phyloP scores from a whole-genome alignment of 2,329 filamentous ascomycete species.

The Graphilbum sp. region DNA sequence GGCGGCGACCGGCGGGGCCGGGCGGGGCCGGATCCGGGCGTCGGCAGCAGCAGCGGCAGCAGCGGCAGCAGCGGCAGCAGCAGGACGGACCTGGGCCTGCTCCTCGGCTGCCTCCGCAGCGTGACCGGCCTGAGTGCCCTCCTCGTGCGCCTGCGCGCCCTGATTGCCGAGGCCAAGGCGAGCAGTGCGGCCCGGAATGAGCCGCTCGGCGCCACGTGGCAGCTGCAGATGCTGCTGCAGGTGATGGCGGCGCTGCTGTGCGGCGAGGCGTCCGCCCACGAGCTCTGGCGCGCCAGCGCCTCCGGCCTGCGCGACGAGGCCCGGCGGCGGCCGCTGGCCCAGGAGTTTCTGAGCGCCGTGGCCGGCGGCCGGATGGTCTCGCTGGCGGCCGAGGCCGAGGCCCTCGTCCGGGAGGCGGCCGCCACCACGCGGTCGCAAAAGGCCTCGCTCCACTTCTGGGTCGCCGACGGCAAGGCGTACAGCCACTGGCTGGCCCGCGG shows the following conservation, averaged over 20 bases:
- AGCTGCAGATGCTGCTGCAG: constrained; percentile 26
- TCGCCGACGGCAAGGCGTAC: constrained; percentile 48
- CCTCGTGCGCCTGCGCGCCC: constrained; percentile 47
- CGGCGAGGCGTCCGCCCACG: constrained; percentile 18
- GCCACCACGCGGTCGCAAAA: background rate
- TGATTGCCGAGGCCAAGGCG: constrained; percentile 35
- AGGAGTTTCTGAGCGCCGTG: constrained; percentile 29
- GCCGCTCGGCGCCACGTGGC: constrained; percentile 19
- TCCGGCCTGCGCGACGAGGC: constrained; percentile 5
- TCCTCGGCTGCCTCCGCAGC: constrained; percentile 54
- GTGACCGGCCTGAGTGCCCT: constrained; percentile 66
- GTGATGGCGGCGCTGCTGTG: constrained; percentile 25
- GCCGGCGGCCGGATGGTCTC: constrained; percentile 34
- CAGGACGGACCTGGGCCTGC: constrained; percentile 23
- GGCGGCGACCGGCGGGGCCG: too few relatives aligned
- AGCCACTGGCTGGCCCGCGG: constrained; percentile 55
- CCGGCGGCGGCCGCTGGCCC: constrained; percentile 19
- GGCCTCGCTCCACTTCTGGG: constrained; percentile 29
- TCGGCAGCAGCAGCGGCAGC: too few relatives aligned
- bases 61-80: background rate
- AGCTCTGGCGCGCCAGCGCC: constrained; percentile 21
- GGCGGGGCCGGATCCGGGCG: too few relatives aligned
- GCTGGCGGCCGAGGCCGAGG: constrained; percentile 37
- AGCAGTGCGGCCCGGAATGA: constrained; percentile 20
- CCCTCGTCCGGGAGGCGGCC: constrained; percentile 21